phyloP scores from a whole-genome alignment of 2,329 filamentous ascomycete genomes.

The Davidsoniella australis region DNA sequence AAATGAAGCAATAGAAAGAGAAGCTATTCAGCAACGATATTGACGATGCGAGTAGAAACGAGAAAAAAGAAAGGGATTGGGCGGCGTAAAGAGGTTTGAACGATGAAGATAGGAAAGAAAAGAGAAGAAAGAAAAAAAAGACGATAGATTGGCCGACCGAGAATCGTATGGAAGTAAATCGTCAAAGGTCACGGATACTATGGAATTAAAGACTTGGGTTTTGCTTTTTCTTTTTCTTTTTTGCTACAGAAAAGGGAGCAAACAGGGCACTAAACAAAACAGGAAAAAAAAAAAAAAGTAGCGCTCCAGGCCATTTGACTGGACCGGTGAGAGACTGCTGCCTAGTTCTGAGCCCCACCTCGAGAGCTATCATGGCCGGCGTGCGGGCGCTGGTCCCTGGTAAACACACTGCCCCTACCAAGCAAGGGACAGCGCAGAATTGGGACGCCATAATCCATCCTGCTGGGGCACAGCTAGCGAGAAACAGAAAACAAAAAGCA shows the following conservation, averaged over 20 bases:
- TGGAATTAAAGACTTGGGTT: neutral
- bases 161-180: neutral
- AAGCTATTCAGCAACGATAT: too few species aligned
- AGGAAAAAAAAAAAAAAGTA: neutral
- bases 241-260: neutral
- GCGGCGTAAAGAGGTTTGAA: too few species aligned
- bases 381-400: neutral
- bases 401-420: neutral
- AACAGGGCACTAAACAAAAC: neutral
- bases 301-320: conserved; percentile 2
- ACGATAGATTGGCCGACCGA: too few species aligned
- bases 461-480: too few species aligned
- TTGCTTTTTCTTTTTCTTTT: too few species aligned
- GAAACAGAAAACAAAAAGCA: neutral
- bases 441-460: neutral
- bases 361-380: neutral
- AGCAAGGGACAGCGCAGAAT: neutral
- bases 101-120: conserved; percentile 1
- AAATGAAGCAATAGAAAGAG: too few species aligned
- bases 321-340: conserved; percentile 8
- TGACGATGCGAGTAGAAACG: too few species aligned
- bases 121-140: conserved; percentile 6
- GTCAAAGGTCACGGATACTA: neutral
- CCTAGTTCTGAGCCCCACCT: conserved; percentile 5
- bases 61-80: too few species aligned